phyloP scores from a whole-genome alignment of 2,329 filamentous ascomycete genomes.

The Scortechinia acanthostroma region DNA sequence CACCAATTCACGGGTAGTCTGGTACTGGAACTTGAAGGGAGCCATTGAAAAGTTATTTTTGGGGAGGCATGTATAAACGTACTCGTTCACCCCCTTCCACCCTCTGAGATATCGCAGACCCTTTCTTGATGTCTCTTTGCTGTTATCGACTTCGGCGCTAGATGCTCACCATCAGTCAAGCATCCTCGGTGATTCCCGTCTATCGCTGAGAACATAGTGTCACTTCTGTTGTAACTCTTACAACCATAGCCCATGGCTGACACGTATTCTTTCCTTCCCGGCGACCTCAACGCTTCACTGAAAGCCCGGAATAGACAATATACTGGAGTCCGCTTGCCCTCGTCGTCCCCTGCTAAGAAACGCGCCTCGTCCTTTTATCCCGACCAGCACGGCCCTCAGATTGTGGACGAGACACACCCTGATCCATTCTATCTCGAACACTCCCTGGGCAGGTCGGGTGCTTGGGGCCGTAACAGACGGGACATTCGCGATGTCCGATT shows the following conservation, averaged over 20 bases:
- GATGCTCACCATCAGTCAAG: slow-evolving; percentile 5
- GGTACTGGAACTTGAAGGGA: no score
- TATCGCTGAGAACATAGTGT: no score
- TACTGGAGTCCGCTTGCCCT: neutral
- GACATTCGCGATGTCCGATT: neutral
- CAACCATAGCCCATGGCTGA: slow-evolving; percentile 24
- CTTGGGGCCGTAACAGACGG: slow-evolving; percentile 13
- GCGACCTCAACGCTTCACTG: slow-evolving; percentile 17
- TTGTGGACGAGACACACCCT: slow-evolving; percentile 20
- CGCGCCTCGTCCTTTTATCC: slow-evolving; percentile 16
- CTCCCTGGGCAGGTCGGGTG: slow-evolving; percentile 15
- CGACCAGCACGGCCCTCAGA: slow-evolving; percentile 15
- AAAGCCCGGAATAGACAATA: neutral
- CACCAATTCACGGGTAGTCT: slow-evolving; percentile 12
- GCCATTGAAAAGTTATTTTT: slow-evolving; percentile 5
- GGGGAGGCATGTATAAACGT: slow-evolving; percentile 21
- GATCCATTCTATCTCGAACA: slow-evolving; percentile 28
- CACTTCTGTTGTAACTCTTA: no score
- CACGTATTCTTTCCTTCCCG: slow-evolving; percentile 16
- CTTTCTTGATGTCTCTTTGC: neutral
- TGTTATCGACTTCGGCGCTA: neutral
- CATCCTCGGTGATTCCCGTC: no score
- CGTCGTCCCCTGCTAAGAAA: slow-evolving; percentile 10
- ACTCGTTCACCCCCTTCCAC: slow-evolving; percentile 13
- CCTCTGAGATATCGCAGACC: no score